These are phyloP conservation scores for Durio zibethinus DNA, from an alignment of 345 rosid genomes.

Conservation along the genomic window DNA sequence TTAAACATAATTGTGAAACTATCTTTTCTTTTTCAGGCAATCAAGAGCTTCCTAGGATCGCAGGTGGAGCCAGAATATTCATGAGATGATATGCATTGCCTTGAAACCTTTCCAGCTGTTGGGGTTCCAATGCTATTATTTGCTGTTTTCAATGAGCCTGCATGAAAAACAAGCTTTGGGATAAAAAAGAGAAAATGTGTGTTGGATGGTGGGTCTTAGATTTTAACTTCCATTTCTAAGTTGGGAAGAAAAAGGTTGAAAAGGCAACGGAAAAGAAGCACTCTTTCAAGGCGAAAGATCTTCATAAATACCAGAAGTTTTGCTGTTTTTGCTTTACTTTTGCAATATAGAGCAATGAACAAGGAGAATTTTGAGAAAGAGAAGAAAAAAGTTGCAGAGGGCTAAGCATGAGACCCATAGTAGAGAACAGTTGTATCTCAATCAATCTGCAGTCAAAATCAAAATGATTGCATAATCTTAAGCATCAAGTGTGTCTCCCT, in stretches of 20 bases:
- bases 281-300: conserved; percentile 15
- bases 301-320: conserved; percentile 11
- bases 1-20: not conserved
- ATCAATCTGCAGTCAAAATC: conserved; percentile 36
- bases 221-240: conserved; percentile 6
- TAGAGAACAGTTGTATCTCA: conserved; percentile 23
- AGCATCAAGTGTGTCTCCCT: conserved; percentile 22
- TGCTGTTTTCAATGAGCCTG: conserved; percentile 12
- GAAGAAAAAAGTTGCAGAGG: not conserved
- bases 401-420: not conserved
- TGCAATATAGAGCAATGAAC: conserved; percentile 3
- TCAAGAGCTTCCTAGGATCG: conserved; percentile 18
- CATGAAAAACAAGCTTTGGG: not conserved
- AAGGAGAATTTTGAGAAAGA: conserved; percentile 10
- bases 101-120: conserved; percentile 31
- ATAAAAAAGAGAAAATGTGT: not conserved
- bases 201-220: conserved; percentile 15
- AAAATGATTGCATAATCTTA: conserved; percentile 32
- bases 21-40: conserved; percentile 9
- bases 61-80: not conserved
- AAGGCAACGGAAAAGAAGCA: not conserved
- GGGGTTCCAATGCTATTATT: conserved; percentile 11
- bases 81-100: not conserved
- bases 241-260: conserved; percentile 10
- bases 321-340: not conserved